Base-by-base conservation (phyloP, 768 basidiomycete species). In the Crucibulum laeve region DNA sequence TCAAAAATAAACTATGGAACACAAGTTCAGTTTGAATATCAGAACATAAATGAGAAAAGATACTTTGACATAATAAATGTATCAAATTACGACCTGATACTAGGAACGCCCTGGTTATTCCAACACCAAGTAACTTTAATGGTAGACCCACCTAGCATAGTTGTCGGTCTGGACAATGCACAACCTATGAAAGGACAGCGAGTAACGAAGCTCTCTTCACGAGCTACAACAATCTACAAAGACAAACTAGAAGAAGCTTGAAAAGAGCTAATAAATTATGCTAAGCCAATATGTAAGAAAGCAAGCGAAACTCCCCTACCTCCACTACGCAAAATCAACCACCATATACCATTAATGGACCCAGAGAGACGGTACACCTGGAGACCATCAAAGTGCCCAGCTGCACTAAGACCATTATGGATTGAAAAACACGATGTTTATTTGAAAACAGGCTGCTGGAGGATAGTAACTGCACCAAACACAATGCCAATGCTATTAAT, bases 51-150 rank as follows among this genome's bases (percentile, higher is more conserved):
- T 5, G 57, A 63, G n/a, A 21, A 44, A 0, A 50, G 58, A 2
- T 25, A 44, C 5, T 70, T 71, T 42, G 62, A 73, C 43, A 54
- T 76, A 0, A 61, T 62, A 1, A 76, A 76, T 39, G 3, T 75
- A 0, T 56, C 61, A 0, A 59, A 48, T 5, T 74, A 76, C 43
- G 66, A 76, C 26, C 0, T 70, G 0, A 68, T 73, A 1, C 48
- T 74, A 0, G 67, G 71, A 0, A 71, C 68, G 0, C 71, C 68
- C 0, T 73, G 64, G 43, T 18, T 73, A 2, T 69, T 44, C 41
- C 64, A 69, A 28, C 55, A 69, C 39, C 41, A 53, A 15, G 49
- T 61, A 0, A 39, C 43, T 0, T 5, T 66, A 3, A 62, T 62
- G 1, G 48, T 62, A 2, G 64, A 64, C 24, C 59, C 59, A 4